Percentiles rank a stretch among this genome's conserved stretches.
These are phyloP conservation scores for Otatea glauca DNA, from an alignment of 176 grass and related monocot species.

Conservation along the genomic window DNA sequence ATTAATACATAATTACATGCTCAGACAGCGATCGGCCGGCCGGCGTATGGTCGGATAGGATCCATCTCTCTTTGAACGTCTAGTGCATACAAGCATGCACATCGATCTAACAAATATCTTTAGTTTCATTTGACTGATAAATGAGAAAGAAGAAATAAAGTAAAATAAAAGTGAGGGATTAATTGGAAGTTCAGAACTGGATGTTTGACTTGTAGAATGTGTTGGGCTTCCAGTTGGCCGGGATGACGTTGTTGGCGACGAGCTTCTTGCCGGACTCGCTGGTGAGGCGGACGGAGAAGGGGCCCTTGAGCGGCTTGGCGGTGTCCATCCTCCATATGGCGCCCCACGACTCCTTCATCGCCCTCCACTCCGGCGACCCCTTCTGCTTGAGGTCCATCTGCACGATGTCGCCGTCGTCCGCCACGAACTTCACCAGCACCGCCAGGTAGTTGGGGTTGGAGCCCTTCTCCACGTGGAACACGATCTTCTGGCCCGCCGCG, in stretches of 20 bases:
- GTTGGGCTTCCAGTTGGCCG: slow-evolving; percentile 47
- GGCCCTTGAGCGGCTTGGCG: slow-evolving; percentile 31
- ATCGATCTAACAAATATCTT: background rate
- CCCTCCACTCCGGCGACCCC: slow-evolving; percentile 32
- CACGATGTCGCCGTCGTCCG: slow-evolving; percentile 63
- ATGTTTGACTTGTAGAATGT: slow-evolving; percentile 56
- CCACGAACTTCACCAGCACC: slow-evolving; percentile 64
- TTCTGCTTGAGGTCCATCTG: slow-evolving; percentile 58
- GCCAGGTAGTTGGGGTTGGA: slow-evolving; percentile 72
- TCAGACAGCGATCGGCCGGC: background rate
- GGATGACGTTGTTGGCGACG: slow-evolving; percentile 58
- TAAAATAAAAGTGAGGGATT: background rate
- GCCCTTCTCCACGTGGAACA: slow-evolving; percentile 66
- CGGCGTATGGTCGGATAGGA: background rate
- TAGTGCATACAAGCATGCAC: background rate
- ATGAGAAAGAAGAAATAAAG: background rate
- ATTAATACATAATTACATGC: background rate
- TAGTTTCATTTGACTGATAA: background rate
- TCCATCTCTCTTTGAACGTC: background rate
- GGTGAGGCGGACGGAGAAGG: slow-evolving; percentile 76
- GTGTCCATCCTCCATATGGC: slow-evolving; percentile 70
- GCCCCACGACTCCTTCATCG: slow-evolving; percentile 65
- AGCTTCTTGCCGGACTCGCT: slow-evolving; percentile 65
- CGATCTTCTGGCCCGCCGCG: slow-evolving; percentile 53
- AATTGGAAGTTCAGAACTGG: slow-evolving; percentile 46